These are phyloP conservation scores for Ceratobasidium sp. DNA, from an alignment of 1,284 basidiomycete species.

Conservation along the genomic window DNA sequence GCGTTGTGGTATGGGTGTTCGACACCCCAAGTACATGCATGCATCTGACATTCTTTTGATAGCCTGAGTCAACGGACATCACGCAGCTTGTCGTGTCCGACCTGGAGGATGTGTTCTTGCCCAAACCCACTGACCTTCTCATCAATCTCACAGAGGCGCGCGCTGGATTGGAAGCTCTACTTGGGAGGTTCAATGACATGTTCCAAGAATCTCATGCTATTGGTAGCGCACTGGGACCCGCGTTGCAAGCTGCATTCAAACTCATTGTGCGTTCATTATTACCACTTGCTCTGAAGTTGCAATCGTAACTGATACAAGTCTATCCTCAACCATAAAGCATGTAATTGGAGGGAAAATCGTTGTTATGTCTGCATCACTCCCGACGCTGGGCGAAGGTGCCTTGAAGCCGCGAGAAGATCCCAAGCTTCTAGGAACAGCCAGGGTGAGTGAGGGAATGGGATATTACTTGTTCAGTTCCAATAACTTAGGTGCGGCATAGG, in stretches of 20 bases:
- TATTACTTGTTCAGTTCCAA: slow-evolving; percentile 18
- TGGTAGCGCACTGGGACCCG: slow-evolving; percentile 95
- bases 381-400: slow-evolving; percentile 87
- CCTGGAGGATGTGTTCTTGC: slow-evolving; percentile 95
- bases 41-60: slow-evolving; percentile 13
- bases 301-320: slow-evolving; percentile 10
- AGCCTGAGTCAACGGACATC: slow-evolving; percentile 84
- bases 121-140: slow-evolving; percentile 93
- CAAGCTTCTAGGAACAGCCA: slow-evolving; percentile 93
- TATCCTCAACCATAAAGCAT: slow-evolving; percentile 58
- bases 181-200: slow-evolving; percentile 90
- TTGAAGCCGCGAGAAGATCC: slow-evolving; percentile 97
- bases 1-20: slow-evolving; percentile 57
- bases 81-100: slow-evolving; percentile 98
- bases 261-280: slow-evolving; percentile 68
- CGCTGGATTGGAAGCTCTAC: slow-evolving; percentile 79
- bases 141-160: slow-evolving; percentile 91
- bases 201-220: slow-evolving; percentile 92
- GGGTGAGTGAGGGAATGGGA: slow-evolving; percentile 58
- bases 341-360: slow-evolving; percentile 96
- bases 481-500: slow-evolving; percentile 52
- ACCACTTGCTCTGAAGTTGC: slow-evolving; percentile 7
- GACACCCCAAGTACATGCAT: not conserved
- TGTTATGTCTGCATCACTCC: slow-evolving; percentile 86
- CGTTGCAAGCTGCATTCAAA: slow-evolving; percentile 95